phyloP scores from a whole-genome alignment of 1,284 basidiomycete genomes.

The Cystobasidium sp. region DNA sequence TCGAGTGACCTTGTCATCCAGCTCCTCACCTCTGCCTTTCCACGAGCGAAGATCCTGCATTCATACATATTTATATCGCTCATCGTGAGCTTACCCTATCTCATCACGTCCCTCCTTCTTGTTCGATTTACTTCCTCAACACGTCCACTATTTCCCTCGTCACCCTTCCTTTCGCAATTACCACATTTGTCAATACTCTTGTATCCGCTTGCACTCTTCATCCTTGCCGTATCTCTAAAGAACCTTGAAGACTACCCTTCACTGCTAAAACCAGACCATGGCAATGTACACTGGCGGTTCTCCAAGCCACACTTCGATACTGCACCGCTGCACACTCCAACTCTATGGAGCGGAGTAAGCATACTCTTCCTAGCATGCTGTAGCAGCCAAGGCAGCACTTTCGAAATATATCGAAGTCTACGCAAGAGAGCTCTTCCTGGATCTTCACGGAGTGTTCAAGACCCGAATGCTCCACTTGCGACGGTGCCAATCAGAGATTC shows the following conservation, averaged over 20 bases:
- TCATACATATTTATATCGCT: conserved; percentile 29
- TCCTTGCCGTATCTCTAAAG: conserved; percentile 53
- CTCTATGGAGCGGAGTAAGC: conserved; percentile 45
- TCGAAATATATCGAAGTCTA: conserved; percentile 44
- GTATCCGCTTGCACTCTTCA: conserved; percentile 53
- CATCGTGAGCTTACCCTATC: conserved; percentile 45
- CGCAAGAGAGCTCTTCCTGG: conserved; percentile 36
- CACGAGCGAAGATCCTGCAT: conserved; percentile 26
- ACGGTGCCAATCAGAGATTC: not conserved
- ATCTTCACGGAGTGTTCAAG: conserved; percentile 11
- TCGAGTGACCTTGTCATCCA: conserved; percentile 31
- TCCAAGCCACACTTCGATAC: conserved; percentile 24
- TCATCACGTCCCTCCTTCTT: conserved; percentile 25
- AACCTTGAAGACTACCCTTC: conserved; percentile 48
- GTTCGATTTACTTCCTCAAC: not conserved
- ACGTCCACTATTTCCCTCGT: conserved; percentile 13
- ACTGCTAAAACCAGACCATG: conserved; percentile 43
- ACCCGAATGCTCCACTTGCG: not conserved
- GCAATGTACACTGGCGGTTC: conserved; percentile 23
- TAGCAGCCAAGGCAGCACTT: conserved; percentile 47
- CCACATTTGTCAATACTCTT: conserved; percentile 47
- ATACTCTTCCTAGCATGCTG: conserved; percentile 47
- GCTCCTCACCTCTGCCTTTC: conserved; percentile 9
- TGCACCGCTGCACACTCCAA: conserved; percentile 32
- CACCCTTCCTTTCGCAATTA: conserved; percentile 47